These are phyloP conservation scores for Anacardium occidentale DNA, from an alignment of 345 rosid species.

Conservation along the genomic window DNA sequence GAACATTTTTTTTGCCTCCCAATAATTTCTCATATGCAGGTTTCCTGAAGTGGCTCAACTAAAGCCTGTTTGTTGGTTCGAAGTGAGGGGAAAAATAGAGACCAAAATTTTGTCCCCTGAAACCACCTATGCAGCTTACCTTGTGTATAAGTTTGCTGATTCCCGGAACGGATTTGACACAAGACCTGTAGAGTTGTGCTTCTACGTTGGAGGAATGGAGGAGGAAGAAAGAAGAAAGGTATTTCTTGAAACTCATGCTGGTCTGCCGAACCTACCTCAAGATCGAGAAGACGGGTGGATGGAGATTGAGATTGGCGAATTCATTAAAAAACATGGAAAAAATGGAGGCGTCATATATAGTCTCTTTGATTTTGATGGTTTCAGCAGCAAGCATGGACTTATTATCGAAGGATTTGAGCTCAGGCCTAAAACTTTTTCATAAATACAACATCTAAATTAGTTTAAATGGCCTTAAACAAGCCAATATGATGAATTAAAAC, in stretches of 20 bases:
- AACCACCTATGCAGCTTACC: constrained; percentile 30
- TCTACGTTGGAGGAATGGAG: not conserved
- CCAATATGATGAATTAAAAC: too few species aligned
- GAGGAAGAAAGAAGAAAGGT: not conserved
- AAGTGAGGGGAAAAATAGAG: constrained; percentile 20
- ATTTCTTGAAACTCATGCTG: not conserved
- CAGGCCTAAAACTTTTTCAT: constrained; percentile 26
- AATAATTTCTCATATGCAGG: constrained; percentile 11
- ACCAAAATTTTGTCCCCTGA: constrained; percentile 21
- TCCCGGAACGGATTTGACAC: not conserved
- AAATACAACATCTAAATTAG: too few species aligned
- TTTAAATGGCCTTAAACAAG: too few species aligned
- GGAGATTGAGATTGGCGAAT: constrained; percentile 25
- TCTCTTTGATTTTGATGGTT: constrained; percentile 19
- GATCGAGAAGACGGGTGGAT: constrained; percentile 3
- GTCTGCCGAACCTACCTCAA: too few species aligned
- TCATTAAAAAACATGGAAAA: constrained; percentile 34
- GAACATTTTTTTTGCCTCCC: too few species aligned
- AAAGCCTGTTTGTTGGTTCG: constrained; percentile 14
- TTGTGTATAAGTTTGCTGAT: constrained; percentile 16
- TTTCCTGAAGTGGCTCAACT: constrained; percentile 31
- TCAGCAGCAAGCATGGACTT: constrained; percentile 26
- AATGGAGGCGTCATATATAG: constrained; percentile 22
- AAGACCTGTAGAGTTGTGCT: constrained; percentile 14
- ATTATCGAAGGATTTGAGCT: constrained; percentile 42